Percentiles rank a stretch among this genome's conserved stretches.
Evolutionary conservation across 75 land plant species (phyloP).

Genomic region (Pinus albicaulis): DNA sequence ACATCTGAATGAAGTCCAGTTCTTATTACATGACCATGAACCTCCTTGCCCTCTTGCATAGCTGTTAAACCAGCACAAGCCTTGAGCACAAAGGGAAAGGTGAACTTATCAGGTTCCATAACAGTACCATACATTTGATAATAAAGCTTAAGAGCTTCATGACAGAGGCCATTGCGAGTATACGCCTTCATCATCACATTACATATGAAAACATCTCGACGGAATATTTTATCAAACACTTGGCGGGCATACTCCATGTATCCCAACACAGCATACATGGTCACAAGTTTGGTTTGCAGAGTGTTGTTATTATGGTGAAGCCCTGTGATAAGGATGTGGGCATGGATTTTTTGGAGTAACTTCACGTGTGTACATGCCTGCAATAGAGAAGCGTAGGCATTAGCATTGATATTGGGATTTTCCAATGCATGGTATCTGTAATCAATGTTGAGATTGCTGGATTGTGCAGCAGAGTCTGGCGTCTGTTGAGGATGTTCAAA

Average conservation of each 20-base stretch:
- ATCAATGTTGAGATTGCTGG: no score
- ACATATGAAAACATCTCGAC: slow-evolving; percentile 20
- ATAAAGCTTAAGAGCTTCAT: slow-evolving; percentile 27
- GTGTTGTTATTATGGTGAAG: no score
- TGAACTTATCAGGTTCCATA: slow-evolving; percentile 23
- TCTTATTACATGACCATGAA: slow-evolving; percentile 16
- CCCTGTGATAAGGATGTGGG: no score
- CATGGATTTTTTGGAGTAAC: no score
- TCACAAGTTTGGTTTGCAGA: background rate
- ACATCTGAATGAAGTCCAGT: slow-evolving; percentile 27
- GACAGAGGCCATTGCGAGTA: slow-evolving; percentile 12
- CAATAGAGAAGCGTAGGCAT: no score
- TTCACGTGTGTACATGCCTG: no score
- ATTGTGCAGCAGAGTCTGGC: no score
- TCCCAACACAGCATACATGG: background rate
- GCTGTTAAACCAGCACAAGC: slow-evolving; percentile 16
- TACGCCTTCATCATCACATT: slow-evolving; percentile 42
- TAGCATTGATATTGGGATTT: no score
- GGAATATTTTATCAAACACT: background rate
- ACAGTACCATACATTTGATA: slow-evolving; percentile 11
- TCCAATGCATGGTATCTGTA: no score
- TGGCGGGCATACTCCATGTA: background rate
- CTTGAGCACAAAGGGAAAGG: slow-evolving; percentile 30
- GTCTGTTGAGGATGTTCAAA: no score
- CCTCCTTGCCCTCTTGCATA: slow-evolving; percentile 15